These are phyloP conservation scores for Aleurites moluccanus DNA, from an alignment of 441 rosid genomes.

Conservation along the genomic window DNA sequence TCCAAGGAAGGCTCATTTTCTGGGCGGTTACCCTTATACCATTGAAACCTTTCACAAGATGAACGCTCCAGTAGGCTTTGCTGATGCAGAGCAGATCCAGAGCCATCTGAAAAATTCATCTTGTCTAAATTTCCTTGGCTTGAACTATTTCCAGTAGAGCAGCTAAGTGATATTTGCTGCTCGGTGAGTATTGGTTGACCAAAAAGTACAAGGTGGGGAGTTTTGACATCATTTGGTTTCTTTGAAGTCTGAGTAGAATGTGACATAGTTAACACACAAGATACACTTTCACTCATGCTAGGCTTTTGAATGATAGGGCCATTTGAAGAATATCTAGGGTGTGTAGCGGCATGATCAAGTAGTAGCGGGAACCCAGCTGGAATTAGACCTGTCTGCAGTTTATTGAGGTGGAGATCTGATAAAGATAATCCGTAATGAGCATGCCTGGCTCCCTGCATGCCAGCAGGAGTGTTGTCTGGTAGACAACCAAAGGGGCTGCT, in stretches of 20 bases:
- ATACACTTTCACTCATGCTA: slow-evolving; percentile 44
- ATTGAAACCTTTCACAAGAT: slow-evolving; percentile 30
- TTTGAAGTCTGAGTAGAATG: slow-evolving; percentile 33
- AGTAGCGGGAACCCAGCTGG: slow-evolving; percentile 39
- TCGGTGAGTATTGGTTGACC: slow-evolving; percentile 83
- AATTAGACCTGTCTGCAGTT: slow-evolving; percentile 48
- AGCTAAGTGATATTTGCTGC: slow-evolving; percentile 59
- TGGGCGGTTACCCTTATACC: slow-evolving; percentile 34
- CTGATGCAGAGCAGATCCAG: slow-evolving; percentile 53
- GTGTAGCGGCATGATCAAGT: slow-evolving; percentile 29
- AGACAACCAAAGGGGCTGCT: slow-evolving; percentile 60
- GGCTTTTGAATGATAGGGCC: slow-evolving; percentile 35
- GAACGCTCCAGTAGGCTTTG: slow-evolving; percentile 32
- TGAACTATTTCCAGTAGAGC: slow-evolving; percentile 48
- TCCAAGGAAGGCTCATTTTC: slow-evolving; percentile 38
- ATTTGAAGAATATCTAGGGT: slow-evolving; percentile 28
- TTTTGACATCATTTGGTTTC: slow-evolving; percentile 42
- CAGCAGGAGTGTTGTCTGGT: slow-evolving; percentile 82
- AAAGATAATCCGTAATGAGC: slow-evolving; percentile 59
- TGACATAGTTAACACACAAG: slow-evolving; percentile 42
- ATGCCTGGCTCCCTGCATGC: slow-evolving; percentile 99
- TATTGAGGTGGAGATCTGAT: slow-evolving; percentile 52
- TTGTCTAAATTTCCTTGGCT: slow-evolving; percentile 44
- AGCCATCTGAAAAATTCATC: slow-evolving; percentile 48
- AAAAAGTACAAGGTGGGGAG: slow-evolving; percentile 72